A percentile compares a stretch with the other conserved stretches of the same genome.
Conservation (phyloP, 106 monocot species). For the Dendrobium officinale region DNA sequence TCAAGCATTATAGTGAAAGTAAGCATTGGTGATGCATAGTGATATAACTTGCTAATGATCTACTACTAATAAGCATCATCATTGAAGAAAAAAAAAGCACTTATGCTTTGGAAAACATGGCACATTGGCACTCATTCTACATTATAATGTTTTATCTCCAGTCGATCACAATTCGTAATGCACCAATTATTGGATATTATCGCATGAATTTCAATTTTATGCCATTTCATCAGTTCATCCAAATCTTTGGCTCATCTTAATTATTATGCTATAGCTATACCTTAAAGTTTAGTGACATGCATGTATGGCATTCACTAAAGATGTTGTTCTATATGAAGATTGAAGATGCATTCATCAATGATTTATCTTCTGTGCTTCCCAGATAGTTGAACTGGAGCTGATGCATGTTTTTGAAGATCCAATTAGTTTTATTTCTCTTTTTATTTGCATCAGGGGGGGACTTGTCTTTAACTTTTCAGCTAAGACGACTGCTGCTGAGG, state of each 20-base stretch:
- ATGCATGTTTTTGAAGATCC: not conserved
- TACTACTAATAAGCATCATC: not conserved
- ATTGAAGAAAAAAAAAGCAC: not conserved
- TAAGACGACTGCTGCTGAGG: not conserved
- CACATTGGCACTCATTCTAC: not conserved
- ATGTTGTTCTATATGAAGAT: not conserved
- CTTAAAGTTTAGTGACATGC: too few relatives aligned
- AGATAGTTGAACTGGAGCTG: not conserved
- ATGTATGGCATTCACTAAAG: not conserved
- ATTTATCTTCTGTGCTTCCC: not conserved
- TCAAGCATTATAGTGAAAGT: not conserved
- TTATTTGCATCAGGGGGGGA: not conserved
- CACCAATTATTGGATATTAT: not conserved
- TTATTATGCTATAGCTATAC: too few relatives aligned
- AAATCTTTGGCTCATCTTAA: too few relatives aligned
- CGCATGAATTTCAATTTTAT: not conserved
- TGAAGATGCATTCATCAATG: not conserved
- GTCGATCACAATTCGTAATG: too few relatives aligned
- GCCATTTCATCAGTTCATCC: not conserved
- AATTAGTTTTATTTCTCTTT: not conserved
- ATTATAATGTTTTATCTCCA: not conserved
- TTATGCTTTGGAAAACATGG: not conserved
- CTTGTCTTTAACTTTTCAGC: conserved; percentile 3
- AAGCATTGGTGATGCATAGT: too few relatives aligned
- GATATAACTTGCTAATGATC: not conserved